Conservation (phyloP, 768 basidiomycete genomes). For the Hebeloma cylindrosporum region DNA sequence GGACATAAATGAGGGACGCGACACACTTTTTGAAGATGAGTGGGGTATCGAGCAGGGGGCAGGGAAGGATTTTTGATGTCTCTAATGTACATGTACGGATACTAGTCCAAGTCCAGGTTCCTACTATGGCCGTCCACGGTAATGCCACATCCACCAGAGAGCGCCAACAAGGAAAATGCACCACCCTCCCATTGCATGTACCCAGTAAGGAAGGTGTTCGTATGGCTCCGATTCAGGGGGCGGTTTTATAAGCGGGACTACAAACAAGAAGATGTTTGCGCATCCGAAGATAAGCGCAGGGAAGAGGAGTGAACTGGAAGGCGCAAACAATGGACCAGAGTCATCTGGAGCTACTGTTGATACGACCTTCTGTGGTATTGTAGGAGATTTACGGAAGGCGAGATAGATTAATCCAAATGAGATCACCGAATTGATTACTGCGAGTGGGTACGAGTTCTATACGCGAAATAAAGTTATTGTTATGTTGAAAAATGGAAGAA, state of each 20-base stretch:
- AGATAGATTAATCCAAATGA: conserved; percentile 52
- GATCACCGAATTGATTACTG: conserved; percentile 51
- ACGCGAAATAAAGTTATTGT: no score
- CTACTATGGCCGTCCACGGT: no score
- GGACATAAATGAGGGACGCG: no score
- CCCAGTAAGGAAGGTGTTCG: conserved; percentile 57
- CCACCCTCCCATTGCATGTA: conserved; percentile 42
- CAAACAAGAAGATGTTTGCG: conserved; percentile 57
- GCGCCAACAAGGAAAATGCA: conserved; percentile 37
- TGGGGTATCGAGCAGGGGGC: no score
- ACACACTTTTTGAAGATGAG: no score
- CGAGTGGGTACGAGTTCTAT: conserved; percentile 45
- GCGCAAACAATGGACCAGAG: conserved; percentile 1
- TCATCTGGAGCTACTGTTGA: conserved; percentile 18
- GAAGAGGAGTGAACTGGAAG: conserved; percentile 15
- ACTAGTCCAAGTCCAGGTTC: no score
- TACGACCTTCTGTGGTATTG: conserved; percentile 10
- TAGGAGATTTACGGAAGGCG: conserved; percentile 12
- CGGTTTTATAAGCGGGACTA: conserved; percentile 58
- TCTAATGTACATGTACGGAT: no score
- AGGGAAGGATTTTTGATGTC: no score
- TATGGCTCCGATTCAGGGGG: conserved; percentile 47
- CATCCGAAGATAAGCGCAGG: conserved; percentile 48
- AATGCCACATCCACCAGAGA: conserved; percentile 41
- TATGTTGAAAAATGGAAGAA: background rate